Evolutionary conservation across 805 yeast species (phyloP), one percentile per base, ranked within the genome.

Genomic region (Grigorovia transvaalensis): DNA sequence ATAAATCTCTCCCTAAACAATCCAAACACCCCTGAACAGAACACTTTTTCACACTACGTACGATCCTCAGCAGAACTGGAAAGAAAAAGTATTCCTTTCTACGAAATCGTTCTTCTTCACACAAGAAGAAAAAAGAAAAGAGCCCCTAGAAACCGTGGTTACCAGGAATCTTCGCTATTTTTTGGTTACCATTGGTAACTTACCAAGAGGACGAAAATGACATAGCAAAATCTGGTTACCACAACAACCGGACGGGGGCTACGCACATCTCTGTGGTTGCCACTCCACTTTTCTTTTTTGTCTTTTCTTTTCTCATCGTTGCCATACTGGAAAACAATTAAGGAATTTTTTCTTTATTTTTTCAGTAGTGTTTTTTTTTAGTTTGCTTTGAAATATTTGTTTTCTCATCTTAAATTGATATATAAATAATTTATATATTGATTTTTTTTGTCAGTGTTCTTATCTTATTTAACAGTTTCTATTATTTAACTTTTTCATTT

Each of bases 281-380:
- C 33, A 20, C 27, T 35, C 40, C 44, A 40, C 49, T 40, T 47
- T 40, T 47, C 49, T 47, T 47, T 47, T 47, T 43, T 18, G 9
- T 17, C 27, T 42, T 18, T 19, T 9, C 3, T 19, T 27, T n/a
- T 13, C 46, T 15, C 27, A 9, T 38, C 45, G 46, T 42, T 47
- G 47, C 47, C 38, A 5, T 27, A n/a, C 17, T 29, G 18, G 23
- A 17, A 44, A 29, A 45, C 38, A 33, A 33, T 33, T 33, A 33
- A 33, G 15, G 38, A 33, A 33, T 45, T 45, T 45, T 45, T 45
- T 20, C 9, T n/a, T 19, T 29, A 29, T 27, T 41, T 23, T 40
- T 40, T 20, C 15, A 33, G 9, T 11, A 33, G 11, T 13, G 9
- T 33, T 33, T 33, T 30, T 33, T 33, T 33, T 33, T 33, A 9